Conservation (phyloP, 352 stramenopile genomes). For the Globisporangium barbulae region DNA sequence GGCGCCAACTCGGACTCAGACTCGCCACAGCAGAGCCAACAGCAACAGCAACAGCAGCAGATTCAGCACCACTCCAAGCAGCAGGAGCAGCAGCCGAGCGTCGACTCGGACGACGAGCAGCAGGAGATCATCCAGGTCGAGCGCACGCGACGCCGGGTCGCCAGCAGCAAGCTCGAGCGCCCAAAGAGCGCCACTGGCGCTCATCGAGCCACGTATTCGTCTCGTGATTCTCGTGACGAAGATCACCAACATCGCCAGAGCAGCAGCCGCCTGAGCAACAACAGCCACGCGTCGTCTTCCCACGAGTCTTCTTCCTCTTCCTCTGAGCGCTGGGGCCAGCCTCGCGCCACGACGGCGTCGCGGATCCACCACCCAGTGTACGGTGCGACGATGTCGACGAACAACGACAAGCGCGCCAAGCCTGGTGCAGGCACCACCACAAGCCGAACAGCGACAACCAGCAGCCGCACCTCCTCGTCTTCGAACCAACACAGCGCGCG, state of each 20-base stretch:
- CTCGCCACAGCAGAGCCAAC: slow-evolving; percentile 20
- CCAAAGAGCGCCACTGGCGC: slow-evolving; percentile 35
- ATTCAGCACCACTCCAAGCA: slow-evolving; percentile 18
- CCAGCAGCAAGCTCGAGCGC: slow-evolving; percentile 33
- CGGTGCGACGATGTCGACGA: slow-evolving; percentile 36
- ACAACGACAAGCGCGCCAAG: slow-evolving; percentile 25
- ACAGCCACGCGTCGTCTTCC: slow-evolving; percentile 31
- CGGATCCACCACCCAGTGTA: slow-evolving; percentile 32
- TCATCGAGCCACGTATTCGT: slow-evolving; percentile 19
- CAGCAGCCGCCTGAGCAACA: slow-evolving; percentile 26
- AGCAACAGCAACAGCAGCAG: slow-evolving; percentile 17
- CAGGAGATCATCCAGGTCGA: slow-evolving; percentile 45
- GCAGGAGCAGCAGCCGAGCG: slow-evolving; percentile 21
- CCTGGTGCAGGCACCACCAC: not conserved
- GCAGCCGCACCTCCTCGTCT: slow-evolving; percentile 14
- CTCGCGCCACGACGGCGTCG: slow-evolving; percentile 27
- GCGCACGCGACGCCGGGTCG: slow-evolving; percentile 22
- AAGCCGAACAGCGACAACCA: slow-evolving; percentile 11
- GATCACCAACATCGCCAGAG: slow-evolving; percentile 28
- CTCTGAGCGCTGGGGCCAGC: slow-evolving; percentile 49
- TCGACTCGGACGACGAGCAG: slow-evolving; percentile 36
- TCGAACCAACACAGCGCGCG: slow-evolving; percentile 26
- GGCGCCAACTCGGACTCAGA: slow-evolving; percentile 36
- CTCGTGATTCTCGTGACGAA: slow-evolving; percentile 28
- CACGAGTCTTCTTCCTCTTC: slow-evolving; percentile 16